phyloP scores from a whole-genome alignment of 805 yeast genomes.

The Yarrowia bubula region DNA sequence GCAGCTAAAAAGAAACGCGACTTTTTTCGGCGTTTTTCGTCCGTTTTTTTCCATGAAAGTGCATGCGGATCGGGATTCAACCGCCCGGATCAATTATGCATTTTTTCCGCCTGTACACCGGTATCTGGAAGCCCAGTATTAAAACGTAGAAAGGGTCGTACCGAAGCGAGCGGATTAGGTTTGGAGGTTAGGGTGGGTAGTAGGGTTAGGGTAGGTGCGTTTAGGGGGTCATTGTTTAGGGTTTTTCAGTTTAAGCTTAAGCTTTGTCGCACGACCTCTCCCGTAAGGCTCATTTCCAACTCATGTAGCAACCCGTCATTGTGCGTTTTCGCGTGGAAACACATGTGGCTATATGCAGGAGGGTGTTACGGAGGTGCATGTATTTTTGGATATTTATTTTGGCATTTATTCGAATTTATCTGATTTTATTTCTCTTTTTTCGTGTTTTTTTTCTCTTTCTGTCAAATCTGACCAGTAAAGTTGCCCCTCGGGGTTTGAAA shows the following conservation, averaged over 20 bases:
- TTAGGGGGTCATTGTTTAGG: too few relatives aligned
- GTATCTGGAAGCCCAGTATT: not conserved
- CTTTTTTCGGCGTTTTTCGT: not conserved
- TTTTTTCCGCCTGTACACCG: not conserved
- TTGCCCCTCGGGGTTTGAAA: conserved; percentile 6
- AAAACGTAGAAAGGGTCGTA: not conserved
- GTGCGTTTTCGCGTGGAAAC: not conserved
- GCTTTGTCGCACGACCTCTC: not conserved
- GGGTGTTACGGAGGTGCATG: not conserved
- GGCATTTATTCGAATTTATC: not conserved
- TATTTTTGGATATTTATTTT: not conserved
- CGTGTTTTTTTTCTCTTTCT: not conserved
- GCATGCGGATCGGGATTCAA: not conserved
- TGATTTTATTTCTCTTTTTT: not conserved
- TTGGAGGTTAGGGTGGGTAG: not conserved
- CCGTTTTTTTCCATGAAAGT: not conserved
- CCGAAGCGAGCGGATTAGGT: not conserved
- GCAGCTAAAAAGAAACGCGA: not conserved
- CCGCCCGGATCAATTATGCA: not conserved
- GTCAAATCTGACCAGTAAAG: not conserved
- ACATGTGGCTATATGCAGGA: not conserved
- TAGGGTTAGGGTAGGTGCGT: not conserved
- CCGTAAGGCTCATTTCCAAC: not conserved
- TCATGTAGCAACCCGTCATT: not conserved
- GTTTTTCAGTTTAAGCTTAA: not conserved